Conservation (phyloP, 768 basidiomycete species). For the Clitopilus passeckerianus region DNA sequence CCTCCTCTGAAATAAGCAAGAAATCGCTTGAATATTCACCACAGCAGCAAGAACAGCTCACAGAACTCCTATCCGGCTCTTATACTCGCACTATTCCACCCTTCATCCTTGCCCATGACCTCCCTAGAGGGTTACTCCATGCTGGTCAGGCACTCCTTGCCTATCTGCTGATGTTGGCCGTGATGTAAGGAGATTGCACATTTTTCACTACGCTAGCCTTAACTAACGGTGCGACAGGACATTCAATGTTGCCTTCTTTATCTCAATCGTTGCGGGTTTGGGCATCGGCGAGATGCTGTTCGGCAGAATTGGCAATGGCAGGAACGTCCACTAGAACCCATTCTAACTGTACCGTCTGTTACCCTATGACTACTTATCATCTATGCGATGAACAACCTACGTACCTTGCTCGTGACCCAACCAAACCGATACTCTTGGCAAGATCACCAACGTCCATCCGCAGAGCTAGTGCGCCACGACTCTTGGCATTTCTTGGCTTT, state of each 20-base stretch:
- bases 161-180: slow-evolving; percentile 75
- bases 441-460: not conserved
- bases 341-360: too few relatives aligned
- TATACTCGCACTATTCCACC: slow-evolving; percentile 43
- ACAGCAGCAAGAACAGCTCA: not conserved
- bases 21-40: not conserved
- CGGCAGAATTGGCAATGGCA: slow-evolving; percentile 41
- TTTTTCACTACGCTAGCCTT: not conserved
- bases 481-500: not conserved
- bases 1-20: not conserved
- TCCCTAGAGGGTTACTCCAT: slow-evolving; percentile 64
- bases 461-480: not conserved
- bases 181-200: slow-evolving; percentile 54
- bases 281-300: slow-evolving; percentile 73
- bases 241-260: slow-evolving; percentile 74
- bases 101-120: slow-evolving; percentile 64
- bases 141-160: slow-evolving; percentile 56
- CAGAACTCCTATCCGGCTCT: slow-evolving; percentile 4
- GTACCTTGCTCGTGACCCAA: not conserved
- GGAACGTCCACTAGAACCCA: not conserved
- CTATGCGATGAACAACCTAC: not conserved
- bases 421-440: not conserved
- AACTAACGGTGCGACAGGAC: slow-evolving; percentile 47
- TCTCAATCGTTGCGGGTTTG: slow-evolving; percentile 66
- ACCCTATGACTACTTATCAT: not conserved